A percentile compares a stretch with the other conserved stretches of the same genome.
phyloP scores from a whole-genome alignment of 2,329 filamentous ascomycete genomes.

The Colletotrichum salicis region DNA sequence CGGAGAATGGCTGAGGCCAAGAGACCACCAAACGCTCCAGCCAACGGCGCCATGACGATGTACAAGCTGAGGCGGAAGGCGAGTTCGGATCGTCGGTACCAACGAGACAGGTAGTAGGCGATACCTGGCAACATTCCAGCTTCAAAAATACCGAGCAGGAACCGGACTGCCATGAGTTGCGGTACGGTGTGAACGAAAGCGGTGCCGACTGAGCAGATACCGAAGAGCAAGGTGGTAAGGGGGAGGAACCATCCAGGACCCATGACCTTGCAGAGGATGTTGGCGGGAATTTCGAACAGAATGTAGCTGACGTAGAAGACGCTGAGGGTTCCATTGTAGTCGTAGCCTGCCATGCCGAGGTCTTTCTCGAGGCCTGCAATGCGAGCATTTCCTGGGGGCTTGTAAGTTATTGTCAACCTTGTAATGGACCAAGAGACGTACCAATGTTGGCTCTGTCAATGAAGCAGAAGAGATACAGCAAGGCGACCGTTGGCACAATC shows the following conservation, averaged over 20 bases:
- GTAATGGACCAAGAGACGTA: constrained; percentile 40
- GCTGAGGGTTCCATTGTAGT: constrained; percentile 71
- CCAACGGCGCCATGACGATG: constrained; percentile 73
- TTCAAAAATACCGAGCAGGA: constrained; percentile 70
- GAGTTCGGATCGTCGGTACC: constrained; percentile 72
- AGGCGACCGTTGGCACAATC: constrained; percentile 69
- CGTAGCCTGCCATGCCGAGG: constrained; percentile 63
- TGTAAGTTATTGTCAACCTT: neutral
- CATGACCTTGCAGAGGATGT: constrained; percentile 70
- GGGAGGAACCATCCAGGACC: constrained; percentile 75
- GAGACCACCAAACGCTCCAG: constrained; percentile 75
- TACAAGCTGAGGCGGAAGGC: constrained; percentile 72
- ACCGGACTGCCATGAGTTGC: constrained; percentile 64
- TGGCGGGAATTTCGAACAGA: constrained; percentile 71
- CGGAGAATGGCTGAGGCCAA: constrained; percentile 71
- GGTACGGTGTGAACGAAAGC: constrained; percentile 66
- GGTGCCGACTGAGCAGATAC: constrained; percentile 68
- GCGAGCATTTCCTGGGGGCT: constrained; percentile 63
- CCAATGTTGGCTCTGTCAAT: constrained; percentile 76
- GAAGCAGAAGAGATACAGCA: constrained; percentile 75
- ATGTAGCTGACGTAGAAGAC: constrained; percentile 75
- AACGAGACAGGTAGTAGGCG: constrained; percentile 72
- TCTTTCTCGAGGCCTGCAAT: constrained; percentile 68
- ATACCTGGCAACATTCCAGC: constrained; percentile 74
- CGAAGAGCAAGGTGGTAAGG: constrained; percentile 65